Conservation (phyloP, 805 yeast genomes). For the Ogataea zsoltii region DNA sequence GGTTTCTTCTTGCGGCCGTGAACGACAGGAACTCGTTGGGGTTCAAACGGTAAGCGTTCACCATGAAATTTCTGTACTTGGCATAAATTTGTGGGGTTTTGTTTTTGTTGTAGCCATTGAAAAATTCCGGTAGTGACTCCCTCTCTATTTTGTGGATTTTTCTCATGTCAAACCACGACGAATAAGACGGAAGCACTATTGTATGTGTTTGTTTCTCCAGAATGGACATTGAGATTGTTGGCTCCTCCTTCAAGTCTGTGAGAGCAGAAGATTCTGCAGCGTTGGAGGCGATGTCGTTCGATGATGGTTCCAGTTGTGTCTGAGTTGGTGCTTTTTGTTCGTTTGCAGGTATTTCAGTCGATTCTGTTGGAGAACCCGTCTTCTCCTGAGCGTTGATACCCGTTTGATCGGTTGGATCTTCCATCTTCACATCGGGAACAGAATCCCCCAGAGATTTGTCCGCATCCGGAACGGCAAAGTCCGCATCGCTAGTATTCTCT, state of each 20-base stretch:
- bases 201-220: constrained; percentile 67
- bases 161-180: constrained; percentile 80
- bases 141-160: constrained; percentile 76
- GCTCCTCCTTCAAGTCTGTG: constrained; percentile 7
- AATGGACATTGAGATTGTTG: constrained; percentile 20
- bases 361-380: too few species aligned
- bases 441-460: constrained; percentile 1
- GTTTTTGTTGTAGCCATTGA: constrained; percentile 57
- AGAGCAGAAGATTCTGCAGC: not conserved
- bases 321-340: not conserved
- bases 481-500: too few species aligned
- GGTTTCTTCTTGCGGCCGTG: constrained; percentile 87
- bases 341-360: not conserved
- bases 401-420: constrained; percentile 10
- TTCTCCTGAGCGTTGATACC: too few species aligned
- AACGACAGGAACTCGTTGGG: constrained; percentile 88
- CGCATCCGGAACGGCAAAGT: not conserved
- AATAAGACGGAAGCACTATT: constrained; percentile 82
- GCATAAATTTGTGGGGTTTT: constrained; percentile 82
- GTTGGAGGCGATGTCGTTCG: not conserved
- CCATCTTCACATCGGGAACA: not conserved
- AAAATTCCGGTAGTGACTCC: constrained; percentile 86
- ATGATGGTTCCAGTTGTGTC: not conserved
- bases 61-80: constrained; percentile 84
- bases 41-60: constrained; percentile 82